A percentile compares a stretch with the other conserved stretches of the same genome.
phyloP scores from a whole-genome alignment of 1,284 basidiomycete genomes.

The Ustilago tritici region DNA sequence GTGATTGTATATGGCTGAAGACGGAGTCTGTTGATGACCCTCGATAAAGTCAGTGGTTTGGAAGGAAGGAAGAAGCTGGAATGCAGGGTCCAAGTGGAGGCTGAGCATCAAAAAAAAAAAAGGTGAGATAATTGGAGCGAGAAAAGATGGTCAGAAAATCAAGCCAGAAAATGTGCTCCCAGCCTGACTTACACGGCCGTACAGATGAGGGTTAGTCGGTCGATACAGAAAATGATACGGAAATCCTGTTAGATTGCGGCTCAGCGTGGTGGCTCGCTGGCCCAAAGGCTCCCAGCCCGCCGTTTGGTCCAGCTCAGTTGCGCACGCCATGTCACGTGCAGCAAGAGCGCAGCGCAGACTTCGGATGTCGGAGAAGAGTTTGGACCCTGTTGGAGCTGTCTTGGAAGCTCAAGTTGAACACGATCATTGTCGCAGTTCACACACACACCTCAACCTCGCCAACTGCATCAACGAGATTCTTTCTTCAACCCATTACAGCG shows the following conservation, averaged over 20 bases:
- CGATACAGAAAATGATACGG: no score
- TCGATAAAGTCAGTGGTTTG: neutral
- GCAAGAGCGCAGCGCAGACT: neutral
- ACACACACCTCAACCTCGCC: neutral
- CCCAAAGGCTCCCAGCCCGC: no score
- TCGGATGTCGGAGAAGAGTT: slow-evolving; percentile 18
- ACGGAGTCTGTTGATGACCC: neutral
- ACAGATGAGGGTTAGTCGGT: no score
- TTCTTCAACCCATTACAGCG: neutral
- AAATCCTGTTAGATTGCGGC: no score
- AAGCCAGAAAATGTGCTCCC: slow-evolving; percentile 1
- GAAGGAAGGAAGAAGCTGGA: neutral
- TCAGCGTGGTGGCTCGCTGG: no score
- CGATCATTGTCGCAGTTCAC: neutral
- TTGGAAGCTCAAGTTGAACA: neutral
- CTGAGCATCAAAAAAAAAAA: neutral
- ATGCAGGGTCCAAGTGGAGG: slow-evolving; percentile 18
- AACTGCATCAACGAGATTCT: neutral
- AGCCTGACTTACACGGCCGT: no score
- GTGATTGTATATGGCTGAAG: neutral
- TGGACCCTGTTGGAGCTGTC: slow-evolving; percentile 17
- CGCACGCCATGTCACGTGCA: no score
- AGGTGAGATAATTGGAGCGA: no score
- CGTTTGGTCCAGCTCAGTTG: no score
- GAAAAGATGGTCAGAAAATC: slow-evolving; percentile 3